Conservation (phyloP, 495 filamentous ascomycete genomes). For the Tuber indicum region DNA sequence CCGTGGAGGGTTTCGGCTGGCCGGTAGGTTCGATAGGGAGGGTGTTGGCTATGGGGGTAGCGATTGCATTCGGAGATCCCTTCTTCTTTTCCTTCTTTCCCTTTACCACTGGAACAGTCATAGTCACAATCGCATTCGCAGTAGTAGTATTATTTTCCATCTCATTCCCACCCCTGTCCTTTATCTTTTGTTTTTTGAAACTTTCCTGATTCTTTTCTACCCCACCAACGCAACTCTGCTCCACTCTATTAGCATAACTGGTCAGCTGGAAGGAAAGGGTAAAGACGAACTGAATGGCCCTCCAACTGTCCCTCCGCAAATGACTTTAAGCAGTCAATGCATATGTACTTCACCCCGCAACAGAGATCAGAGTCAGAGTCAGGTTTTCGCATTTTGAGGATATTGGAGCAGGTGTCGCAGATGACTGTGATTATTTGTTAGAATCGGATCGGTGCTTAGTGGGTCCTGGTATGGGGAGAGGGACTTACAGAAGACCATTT, state of each 20-base stretch:
- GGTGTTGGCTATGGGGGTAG: constrained; percentile 44
- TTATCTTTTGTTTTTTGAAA: constrained; percentile 79
- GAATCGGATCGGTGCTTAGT: constrained; percentile 8
- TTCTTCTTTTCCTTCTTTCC: constrained; percentile 38
- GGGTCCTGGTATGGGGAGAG: neutral
- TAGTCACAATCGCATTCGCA: constrained; percentile 10
- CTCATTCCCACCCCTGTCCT: constrained; percentile 44
- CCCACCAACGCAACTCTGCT: constrained; percentile 77
- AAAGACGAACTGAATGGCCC: constrained; percentile 71
- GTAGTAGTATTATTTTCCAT: constrained; percentile 37
- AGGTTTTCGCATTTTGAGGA: constrained; percentile 96
- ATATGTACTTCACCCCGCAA: constrained; percentile 78
- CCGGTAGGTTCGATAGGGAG: constrained; percentile 14
- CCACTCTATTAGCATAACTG: neutral
- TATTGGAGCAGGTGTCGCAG: constrained; percentile 76
- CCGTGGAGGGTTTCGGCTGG: constrained; percentile 45
- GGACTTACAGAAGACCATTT: constrained; percentile 46
- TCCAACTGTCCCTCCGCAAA: constrained; percentile 81
- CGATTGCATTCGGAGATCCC: constrained; percentile 32
- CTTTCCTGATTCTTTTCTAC: no score
- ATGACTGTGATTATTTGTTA: constrained; percentile 25
- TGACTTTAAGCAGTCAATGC: constrained; percentile 93
- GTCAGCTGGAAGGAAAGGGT: neutral
- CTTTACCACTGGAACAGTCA: constrained; percentile 7
- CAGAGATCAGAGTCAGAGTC: constrained; percentile 83